Percentiles rank a stretch among this genome's conserved stretches.
phyloP scores from a whole-genome alignment of 129 eudicot species.

The Artemisia tridentata region DNA sequence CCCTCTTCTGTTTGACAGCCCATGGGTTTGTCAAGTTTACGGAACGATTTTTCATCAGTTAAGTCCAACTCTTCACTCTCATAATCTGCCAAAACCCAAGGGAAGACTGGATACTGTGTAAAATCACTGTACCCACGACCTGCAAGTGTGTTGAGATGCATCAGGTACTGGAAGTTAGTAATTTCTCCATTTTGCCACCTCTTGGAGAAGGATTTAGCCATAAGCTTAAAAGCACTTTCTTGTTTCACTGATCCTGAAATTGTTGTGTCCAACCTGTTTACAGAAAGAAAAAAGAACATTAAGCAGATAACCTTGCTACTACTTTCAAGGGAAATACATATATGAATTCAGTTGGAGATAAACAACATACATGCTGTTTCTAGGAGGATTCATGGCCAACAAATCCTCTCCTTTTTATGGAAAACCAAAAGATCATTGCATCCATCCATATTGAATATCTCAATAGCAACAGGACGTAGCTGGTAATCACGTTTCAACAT shows the following conservation, averaged over 20 bases:
- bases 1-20: constrained; percentile 95
- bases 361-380: constrained; percentile 88
- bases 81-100: constrained; percentile 96
- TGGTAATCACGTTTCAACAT: constrained; percentile 97
- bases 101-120: constrained; percentile 97
- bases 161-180: constrained; percentile 94
- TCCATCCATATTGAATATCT: constrained; percentile 98
- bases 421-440: constrained; percentile 96
- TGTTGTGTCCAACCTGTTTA: constrained; percentile 88
- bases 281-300: not conserved
- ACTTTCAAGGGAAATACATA: not conserved
- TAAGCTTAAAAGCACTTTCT: constrained; percentile 72
- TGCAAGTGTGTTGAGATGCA: constrained; percentile 98
- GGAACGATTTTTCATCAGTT: constrained; percentile 73
- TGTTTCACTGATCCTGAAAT: constrained; percentile 85
- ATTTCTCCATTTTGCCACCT: constrained; percentile 99
- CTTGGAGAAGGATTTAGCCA: constrained; percentile 92
- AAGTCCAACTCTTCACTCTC: constrained; percentile 80
- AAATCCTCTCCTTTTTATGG: constrained; percentile 93
- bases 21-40: constrained; percentile 91
- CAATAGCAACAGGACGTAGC: constrained; percentile 95
- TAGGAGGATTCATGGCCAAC: constrained; percentile 85
- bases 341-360: not conserved
- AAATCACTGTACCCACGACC: constrained; percentile 99
- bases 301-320: not conserved